These are phyloP conservation scores for Ophiostoma sp. DNA, from an alignment of 2,329 filamentous ascomycete genomes.

Conservation along the genomic window DNA sequence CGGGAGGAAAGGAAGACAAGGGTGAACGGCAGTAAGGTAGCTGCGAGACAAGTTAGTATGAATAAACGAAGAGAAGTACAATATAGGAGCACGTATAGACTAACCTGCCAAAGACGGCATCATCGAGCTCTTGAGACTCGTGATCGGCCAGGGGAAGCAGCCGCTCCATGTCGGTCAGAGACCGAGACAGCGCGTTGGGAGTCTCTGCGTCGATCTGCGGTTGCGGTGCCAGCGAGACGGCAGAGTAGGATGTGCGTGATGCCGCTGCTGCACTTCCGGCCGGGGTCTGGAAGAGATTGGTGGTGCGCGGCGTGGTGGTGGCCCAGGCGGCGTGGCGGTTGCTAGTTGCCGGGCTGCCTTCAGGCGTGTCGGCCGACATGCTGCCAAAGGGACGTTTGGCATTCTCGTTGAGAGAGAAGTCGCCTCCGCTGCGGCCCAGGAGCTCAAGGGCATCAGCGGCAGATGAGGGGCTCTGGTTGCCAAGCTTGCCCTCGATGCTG, in stretches of 20 bases:
- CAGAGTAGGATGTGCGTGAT: constrained; percentile 24
- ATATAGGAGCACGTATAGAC: constrained; percentile 29
- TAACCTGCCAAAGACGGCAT: constrained; percentile 49
- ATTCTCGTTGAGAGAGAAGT: constrained; percentile 39
- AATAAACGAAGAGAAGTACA: neutral
- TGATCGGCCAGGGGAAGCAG: constrained; percentile 36
- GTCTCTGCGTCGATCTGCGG: constrained; percentile 24
- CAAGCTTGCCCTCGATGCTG: constrained; percentile 76
- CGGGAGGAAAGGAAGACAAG: constrained; percentile 66
- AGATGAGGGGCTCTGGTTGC: constrained; percentile 45
- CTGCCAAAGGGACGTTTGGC: constrained; percentile 53
- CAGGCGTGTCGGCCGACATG: constrained; percentile 44
- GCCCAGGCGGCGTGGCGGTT: constrained; percentile 49
- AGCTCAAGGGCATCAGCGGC: constrained; percentile 35
- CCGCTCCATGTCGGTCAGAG: constrained; percentile 34
- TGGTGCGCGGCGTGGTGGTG: constrained; percentile 48
- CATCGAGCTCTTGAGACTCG: constrained; percentile 43
- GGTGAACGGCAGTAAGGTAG: constrained; percentile 66
- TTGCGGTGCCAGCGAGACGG: constrained; percentile 26
- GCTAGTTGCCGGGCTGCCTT: constrained; percentile 41
- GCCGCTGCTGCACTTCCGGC: constrained; percentile 30
- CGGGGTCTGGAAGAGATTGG: constrained; percentile 35
- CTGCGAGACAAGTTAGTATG: constrained; percentile 37
- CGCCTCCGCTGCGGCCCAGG: constrained; percentile 29
- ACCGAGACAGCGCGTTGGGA: constrained; percentile 20